Percentiles rank a stretch among this genome's conserved stretches.
Evolutionary conservation across 805 yeast genomes (phyloP).

Genomic region (Teunomyces atbi): DNA sequence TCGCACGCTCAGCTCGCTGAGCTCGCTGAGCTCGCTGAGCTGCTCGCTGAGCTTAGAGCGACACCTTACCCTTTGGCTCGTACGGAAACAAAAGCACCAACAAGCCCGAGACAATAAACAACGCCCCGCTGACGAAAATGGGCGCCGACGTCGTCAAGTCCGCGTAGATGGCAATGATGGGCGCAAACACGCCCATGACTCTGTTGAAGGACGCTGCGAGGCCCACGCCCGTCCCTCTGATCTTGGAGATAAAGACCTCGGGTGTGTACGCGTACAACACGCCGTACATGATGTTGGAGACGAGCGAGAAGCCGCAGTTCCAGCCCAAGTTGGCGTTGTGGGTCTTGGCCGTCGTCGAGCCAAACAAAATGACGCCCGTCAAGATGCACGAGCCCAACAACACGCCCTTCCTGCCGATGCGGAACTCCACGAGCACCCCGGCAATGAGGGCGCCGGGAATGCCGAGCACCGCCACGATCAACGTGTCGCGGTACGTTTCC

Average conservation of each 20-base stretch:
- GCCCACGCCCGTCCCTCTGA: conserved; percentile 59
- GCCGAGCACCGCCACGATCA: conserved; percentile 31
- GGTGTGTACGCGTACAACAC: conserved; percentile 66
- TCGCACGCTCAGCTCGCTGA: no score
- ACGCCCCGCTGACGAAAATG: conserved; percentile 59
- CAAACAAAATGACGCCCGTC: conserved; percentile 58
- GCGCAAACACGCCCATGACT: conserved; percentile 55
- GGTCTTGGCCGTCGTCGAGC: conserved; percentile 60
- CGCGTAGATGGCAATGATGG: conserved; percentile 49
- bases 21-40: no score
- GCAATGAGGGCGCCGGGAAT: conserved; percentile 35
- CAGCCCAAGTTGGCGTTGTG: conserved; percentile 44
- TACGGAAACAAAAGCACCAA: conserved; percentile 43
- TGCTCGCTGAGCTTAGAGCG: no score
- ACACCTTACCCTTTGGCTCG: conserved; percentile 38
- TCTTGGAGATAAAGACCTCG: conserved; percentile 52
- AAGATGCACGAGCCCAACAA: conserved; percentile 50
- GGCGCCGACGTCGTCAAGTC: conserved; percentile 58
- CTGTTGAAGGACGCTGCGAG: conserved; percentile 55
- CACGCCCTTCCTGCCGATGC: conserved; percentile 57
- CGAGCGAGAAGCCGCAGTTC: conserved; percentile 47
- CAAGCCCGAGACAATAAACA: conserved; percentile 46
- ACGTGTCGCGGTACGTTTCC: conserved; percentile 31
- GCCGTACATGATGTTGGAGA: conserved; percentile 56
- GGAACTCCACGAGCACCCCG: conserved; percentile 30